Percentiles rank a stretch among this genome's conserved stretches.
phyloP scores from a whole-genome alignment of 441 rosid species.

The Pelargonium australe region DNA sequence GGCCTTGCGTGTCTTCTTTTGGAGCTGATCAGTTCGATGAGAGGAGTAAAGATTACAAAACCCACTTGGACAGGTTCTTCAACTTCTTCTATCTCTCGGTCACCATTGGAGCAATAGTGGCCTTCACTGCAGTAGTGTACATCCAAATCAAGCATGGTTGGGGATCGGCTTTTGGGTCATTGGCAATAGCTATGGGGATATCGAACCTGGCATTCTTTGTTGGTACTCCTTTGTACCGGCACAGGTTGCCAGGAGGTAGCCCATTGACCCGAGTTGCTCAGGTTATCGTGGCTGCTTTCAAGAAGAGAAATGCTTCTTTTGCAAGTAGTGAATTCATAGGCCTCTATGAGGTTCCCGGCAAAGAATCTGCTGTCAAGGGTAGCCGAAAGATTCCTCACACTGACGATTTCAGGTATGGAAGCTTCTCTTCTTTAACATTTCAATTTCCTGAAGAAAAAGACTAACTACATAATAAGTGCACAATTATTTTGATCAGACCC shows the following conservation, averaged over 20 bases:
- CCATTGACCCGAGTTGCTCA: conserved; percentile 87
- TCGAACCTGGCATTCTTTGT: conserved; percentile 69
- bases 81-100: conserved; percentile 87
- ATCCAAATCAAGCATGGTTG: conserved; percentile 75
- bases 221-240: conserved; percentile 85
- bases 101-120: conserved; percentile 75
- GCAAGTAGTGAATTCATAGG: conserved; percentile 66
- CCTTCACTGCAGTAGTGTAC: conserved; percentile 83
- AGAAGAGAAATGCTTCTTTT: conserved; percentile 52
- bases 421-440: conserved; percentile 3
- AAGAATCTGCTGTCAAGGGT: conserved; percentile 70
- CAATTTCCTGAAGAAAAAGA: neutral
- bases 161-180: conserved; percentile 84
- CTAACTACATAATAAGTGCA: neutral
- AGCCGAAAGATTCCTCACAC: conserved; percentile 77
- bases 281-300: conserved; percentile 71
- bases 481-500: no score
- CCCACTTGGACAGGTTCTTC: conserved; percentile 84
- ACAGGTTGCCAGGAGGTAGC: conserved; percentile 94
- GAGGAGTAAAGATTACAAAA: conserved; percentile 58
- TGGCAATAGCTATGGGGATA: conserved; percentile 82
- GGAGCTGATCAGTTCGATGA: conserved; percentile 98
- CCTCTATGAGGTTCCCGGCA: conserved; percentile 72
- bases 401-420: conserved; percentile 48
- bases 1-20: conserved; percentile 91